These are phyloP conservation scores for Fusarium buharicum DNA, from an alignment of 2,329 filamentous ascomycete genomes.

Conservation along the genomic window DNA sequence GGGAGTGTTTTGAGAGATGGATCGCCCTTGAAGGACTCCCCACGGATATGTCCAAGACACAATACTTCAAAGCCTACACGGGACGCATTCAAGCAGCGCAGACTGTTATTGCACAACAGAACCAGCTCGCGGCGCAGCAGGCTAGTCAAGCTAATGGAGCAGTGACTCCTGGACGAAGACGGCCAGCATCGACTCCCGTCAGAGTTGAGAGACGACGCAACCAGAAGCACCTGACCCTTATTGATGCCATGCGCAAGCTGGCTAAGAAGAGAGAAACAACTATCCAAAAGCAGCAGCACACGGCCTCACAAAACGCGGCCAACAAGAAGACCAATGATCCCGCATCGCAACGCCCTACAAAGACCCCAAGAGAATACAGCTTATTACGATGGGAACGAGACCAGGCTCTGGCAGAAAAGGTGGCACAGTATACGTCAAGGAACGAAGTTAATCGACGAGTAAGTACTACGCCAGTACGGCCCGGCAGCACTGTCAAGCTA, in stretches of 20 bases:
- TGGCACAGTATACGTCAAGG: constrained; percentile 66
- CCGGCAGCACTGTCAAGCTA: constrained; percentile 38
- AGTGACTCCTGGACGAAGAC: constrained; percentile 62
- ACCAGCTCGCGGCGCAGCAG: constrained; percentile 62
- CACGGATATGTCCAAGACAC: constrained; percentile 91
- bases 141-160: constrained; percentile 55
- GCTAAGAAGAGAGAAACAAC: constrained; percentile 92
- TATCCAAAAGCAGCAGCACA: constrained; percentile 89
- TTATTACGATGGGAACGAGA: constrained; percentile 89
- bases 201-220: constrained; percentile 88
- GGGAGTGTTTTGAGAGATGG: constrained; percentile 99
- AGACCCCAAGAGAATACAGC: constrained; percentile 92
- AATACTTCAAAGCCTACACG: constrained; percentile 85
- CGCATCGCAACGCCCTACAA: constrained; percentile 62
- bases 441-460: constrained; percentile 69
- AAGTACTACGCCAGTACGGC: constrained; percentile 46
- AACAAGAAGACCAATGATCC: constrained; percentile 83
- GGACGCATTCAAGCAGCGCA: constrained; percentile 69
- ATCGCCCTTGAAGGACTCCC: constrained; percentile 90
- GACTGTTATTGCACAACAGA: constrained; percentile 63
- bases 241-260: constrained; percentile 94
- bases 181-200: constrained; percentile 77
- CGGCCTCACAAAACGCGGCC: constrained; percentile 78
- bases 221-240: constrained; percentile 85
- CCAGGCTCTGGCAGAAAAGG: constrained; percentile 70